Evolutionary conservation across 2,329 filamentous ascomycete species (phyloP), one percentile per base, ranked within the genome.

Genomic region (Ciborinia camelliae): DNA sequence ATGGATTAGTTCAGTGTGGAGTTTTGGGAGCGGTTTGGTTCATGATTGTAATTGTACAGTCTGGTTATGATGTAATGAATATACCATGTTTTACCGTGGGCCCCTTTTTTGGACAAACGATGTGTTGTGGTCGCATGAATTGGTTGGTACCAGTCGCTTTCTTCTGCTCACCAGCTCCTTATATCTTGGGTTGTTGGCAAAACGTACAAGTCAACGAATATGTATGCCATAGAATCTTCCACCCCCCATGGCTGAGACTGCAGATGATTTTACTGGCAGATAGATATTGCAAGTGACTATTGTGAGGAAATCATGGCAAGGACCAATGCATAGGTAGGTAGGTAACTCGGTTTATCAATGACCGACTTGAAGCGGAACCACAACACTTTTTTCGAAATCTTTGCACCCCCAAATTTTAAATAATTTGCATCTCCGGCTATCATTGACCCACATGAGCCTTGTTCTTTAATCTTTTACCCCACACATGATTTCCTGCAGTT

Each of bases 41-140:
- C 28, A 41, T 41, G 43, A 32, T 32, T 63, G 23, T 48, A 35
- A 7, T 41, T n/a, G n/a, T n/a, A n/a, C n/a, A n/a, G 30, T 39
- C 41, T 50, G 30, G 4, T 59, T 63, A 63, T 30, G 62, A 63
- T n/a, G 59, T 59, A 58, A 63, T 63, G 62, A 58, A 50, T n/a
- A 35, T 50, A 39, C 37, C 10, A 48, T 58, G 26, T 58, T 54
- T 63, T 50, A 10, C 43, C 23, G 18, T 8, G 18, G 48, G 30
- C 32, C 52, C 51, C 39, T 15, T 45, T 23, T 23, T 37, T n/a
- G 10, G 1, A 12, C 18, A 53, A 39, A 43, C 26, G 20, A 41
- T 32, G 9, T 32, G 0, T 9, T 35, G 28, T 18, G 10, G 41
- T 14, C 41, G 4, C 45, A 32, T 58, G 39, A 10, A 45, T 43